phyloP scores from a whole-genome alignment of 2,329 filamentous ascomycete genomes.

The Fusarium sp. region DNA sequence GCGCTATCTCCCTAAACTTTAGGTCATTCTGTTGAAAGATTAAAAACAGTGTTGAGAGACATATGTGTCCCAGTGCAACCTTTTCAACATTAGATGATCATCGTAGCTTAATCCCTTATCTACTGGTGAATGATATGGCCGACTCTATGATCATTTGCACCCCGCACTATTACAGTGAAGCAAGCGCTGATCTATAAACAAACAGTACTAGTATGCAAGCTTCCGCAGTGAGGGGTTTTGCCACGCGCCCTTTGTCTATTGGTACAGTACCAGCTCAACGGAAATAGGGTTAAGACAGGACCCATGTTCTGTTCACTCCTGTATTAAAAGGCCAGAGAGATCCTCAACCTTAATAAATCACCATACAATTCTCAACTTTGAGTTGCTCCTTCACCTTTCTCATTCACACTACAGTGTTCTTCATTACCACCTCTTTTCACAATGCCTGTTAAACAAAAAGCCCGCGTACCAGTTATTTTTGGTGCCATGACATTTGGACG shows the following conservation, averaged over 20 bases:
- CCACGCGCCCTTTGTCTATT: background rate
- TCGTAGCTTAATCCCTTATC: background rate
- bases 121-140: background rate
- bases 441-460: background rate
- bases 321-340: background rate
- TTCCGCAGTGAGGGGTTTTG: background rate
- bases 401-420: too few relatives aligned
- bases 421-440: background rate
- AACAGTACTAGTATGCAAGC: background rate
- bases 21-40: background rate
- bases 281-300: background rate
- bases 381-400: too few relatives aligned
- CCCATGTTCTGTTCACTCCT: background rate
- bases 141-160: background rate
- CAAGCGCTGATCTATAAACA: background rate
- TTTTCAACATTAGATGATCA: background rate
- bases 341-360: too few relatives aligned
- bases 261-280: background rate
- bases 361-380: too few relatives aligned
- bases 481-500: slow-evolving; percentile 9
- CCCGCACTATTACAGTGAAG: background rate
- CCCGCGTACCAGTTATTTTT: background rate
- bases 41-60: too few relatives aligned
- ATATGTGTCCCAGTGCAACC: too few relatives aligned
- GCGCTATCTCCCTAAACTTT: too few relatives aligned